These are phyloP conservation scores for Zymoseptoria tritici DNA, from an alignment of 2,329 filamentous ascomycete genomes.

Conservation along the genomic window DNA sequence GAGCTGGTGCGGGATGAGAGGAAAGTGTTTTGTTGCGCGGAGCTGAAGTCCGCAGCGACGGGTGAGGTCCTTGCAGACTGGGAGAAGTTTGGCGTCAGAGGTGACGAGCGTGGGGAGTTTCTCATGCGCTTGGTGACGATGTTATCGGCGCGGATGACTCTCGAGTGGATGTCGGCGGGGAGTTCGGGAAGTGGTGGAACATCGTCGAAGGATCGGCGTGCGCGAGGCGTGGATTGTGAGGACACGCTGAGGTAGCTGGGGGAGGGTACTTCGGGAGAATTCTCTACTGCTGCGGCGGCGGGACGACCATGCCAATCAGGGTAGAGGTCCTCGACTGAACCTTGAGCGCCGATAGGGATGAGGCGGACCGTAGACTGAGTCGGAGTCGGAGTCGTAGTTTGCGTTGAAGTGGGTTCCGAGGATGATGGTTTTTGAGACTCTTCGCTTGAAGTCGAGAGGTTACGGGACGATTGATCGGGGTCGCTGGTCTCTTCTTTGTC, in stretches of 20 bases:
- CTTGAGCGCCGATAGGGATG: slow-evolving; percentile 9
- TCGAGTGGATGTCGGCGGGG: slow-evolving; percentile 23
- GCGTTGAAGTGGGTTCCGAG: background rate
- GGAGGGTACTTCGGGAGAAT: slow-evolving; percentile 3
- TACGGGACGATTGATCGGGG: background rate
- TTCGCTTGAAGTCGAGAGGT: background rate
- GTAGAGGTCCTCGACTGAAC: slow-evolving; percentile 23
- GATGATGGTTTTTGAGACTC: background rate
- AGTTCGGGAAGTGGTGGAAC: slow-evolving; percentile 27
- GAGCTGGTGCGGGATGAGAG: slow-evolving; percentile 18
- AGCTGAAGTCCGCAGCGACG: background rate
- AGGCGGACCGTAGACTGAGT: background rate
- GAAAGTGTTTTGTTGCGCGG: background rate
- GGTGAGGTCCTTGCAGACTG: background rate
- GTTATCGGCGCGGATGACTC: slow-evolving; percentile 20
- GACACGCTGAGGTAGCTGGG: background rate
- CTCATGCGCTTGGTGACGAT: slow-evolving; percentile 23
- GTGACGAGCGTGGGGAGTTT: slow-evolving; percentile 15
- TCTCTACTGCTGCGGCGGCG: slow-evolving; percentile 6
- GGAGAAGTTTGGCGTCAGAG: slow-evolving; percentile 1
- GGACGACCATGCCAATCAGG: slow-evolving; percentile 24
- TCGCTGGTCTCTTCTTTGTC: background rate
- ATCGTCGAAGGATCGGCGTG: slow-evolving; percentile 15
- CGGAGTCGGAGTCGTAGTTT: background rate
- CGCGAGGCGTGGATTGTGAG: background rate